Conservation (phyloP, 768 basidiomycete genomes). For the Lentinula boryana region DNA sequence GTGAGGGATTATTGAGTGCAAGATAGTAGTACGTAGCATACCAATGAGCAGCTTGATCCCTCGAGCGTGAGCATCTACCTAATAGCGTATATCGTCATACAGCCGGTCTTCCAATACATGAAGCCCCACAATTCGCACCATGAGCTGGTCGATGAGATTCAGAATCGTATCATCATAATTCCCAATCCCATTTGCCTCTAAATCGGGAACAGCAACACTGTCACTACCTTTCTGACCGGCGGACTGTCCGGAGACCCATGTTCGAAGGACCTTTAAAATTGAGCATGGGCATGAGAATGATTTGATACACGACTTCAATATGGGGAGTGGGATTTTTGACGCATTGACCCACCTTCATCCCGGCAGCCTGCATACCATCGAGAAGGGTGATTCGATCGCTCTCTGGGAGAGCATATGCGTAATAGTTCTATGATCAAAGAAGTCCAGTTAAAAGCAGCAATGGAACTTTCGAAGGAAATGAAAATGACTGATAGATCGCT, state of each 20-base stretch:
- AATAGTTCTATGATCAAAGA: constrained; percentile 14
- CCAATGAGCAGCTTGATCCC: constrained; percentile 16
- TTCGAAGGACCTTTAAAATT: constrained; percentile 16
- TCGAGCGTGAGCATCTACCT: constrained; percentile 25
- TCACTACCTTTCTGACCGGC: constrained; percentile 19
- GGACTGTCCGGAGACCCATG: constrained; percentile 22
- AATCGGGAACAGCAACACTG: constrained; percentile 22
- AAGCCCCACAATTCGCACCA: constrained; percentile 14
- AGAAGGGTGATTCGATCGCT: constrained; percentile 16
- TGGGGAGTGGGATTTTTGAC: background rate
- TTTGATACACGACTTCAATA: background rate
- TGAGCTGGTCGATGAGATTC: constrained; percentile 29
- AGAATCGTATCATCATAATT: constrained; percentile 30
- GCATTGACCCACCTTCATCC: constrained; percentile 17
- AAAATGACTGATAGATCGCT: background rate
- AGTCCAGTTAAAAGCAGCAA: background rate
- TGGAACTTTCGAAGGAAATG: background rate
- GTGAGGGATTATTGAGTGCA: background rate
- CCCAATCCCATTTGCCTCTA: constrained; percentile 26
- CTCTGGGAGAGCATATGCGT: constrained; percentile 14
- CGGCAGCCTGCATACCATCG: constrained; percentile 19
- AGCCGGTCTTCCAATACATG: background rate
- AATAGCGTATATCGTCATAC: background rate
- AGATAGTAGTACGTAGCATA: background rate
- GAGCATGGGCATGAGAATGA: background rate